Evolutionary conservation across 2,329 filamentous ascomycete genomes (phyloP), one percentile per base, ranked within the genome.

Genomic region (Talaromyces sp.): DNA sequence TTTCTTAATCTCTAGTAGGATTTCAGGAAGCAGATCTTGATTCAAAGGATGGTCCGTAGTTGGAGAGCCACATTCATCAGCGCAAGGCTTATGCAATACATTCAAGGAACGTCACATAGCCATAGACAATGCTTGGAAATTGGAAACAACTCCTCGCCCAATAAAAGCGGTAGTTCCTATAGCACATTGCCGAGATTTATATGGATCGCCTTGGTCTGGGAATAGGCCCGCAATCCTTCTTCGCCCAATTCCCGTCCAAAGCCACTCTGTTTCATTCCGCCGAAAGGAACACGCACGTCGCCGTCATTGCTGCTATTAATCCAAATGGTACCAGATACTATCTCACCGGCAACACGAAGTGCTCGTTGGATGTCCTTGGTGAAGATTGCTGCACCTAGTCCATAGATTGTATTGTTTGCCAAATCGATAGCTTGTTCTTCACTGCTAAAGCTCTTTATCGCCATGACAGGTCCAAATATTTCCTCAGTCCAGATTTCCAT

Each of bases 351-450:
- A 19, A 49, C 22, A 36, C 76, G 75, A 64, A 91, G 78, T 36
- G 84, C 88, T 52, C 89, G 82, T 33, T 83, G 82, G 74, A 88
- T 85, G 66, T 82, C 84, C 81, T 86, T 85, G 77, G 91, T 91
- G 44, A 51, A 51, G 42, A 58, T 28, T 22, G 42, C 47, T 22
- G 56, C 47, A 49, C 33, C 47, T 32, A 58, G 44, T 19, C 30
- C 44, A 25, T 49, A 49, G 22, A 19, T 11, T 19, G 85, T 89
- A 75, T 85, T 82, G 80, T 95, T 93, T 62, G 86, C 90, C 54
- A 90, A 77, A 58, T 79, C 78, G 68, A 93, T 82, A 51, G 86
- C 90, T 57, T 92, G 85, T 28, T 85, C 85, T 77, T 91, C 88
- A 67, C 83, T 86, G n/a, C 33, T 52, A 44, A 58, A 58, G 6